Base-by-base conservation (phyloP, 345 rosid species). In the Eucalyptus shirleyi region DNA sequence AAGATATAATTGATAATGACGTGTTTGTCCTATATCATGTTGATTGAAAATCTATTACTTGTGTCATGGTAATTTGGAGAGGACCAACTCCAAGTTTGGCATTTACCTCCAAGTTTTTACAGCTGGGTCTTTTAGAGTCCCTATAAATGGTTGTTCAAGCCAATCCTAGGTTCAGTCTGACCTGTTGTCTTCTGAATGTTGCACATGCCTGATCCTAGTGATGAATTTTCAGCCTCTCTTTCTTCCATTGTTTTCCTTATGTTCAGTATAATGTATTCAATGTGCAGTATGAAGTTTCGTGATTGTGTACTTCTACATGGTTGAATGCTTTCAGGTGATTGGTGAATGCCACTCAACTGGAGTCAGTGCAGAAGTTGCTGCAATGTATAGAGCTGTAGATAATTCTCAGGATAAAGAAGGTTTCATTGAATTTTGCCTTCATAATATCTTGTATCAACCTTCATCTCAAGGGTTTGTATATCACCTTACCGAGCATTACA, bases 401-500 rank as follows among this genome's bases (percentile, higher is more conserved):
- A 91, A 88, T 88, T 92, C 93, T 86, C 93, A 90, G 93, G 99
- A 95, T 89, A 93, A 87, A 87, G 97, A 96, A 86, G 90, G 95
- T 88, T 95, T 98, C 92, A 90, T 95, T 92, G 99, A 98, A 90
- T 96, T 96, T 91, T 98, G 97, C 93, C 97, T 95, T 91, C 96
- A 95, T 89, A 90, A 93, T 50, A 89, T 97, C 87, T 91, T 97
- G 93, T 96, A 96, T 91, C 98, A 94, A 91, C 96, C 94, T 86
- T 90, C 94, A 65, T 90, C 97, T 91, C 98, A 93, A 92, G 94
- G 98, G 99, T 98, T 88, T 91, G 97, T 56, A 89, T 50, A 88
- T 59, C 81, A 17, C 47, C 72, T 81, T 3, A 77, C 16, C 9
- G 16, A 77, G 85, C 85, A 77, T 77, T 77, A 77, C 42, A 42